Base-by-base conservation (phyloP, 208 protist genomes). In the Tritrichomonas musculus region DNA sequence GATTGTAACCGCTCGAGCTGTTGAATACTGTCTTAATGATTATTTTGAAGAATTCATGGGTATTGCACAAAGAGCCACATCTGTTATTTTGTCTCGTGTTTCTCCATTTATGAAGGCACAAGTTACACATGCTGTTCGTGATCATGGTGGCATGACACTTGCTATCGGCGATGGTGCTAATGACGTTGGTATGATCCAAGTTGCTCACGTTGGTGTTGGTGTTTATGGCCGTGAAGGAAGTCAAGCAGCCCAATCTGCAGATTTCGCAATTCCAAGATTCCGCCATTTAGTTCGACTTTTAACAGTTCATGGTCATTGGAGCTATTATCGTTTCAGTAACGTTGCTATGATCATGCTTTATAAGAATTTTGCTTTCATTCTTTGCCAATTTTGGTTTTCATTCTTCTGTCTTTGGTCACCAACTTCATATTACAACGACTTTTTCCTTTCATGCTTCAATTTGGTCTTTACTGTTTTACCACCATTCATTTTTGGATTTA, bases 91-190 rank as follows among this genome's bases (percentile, higher is more conserved):
- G 1, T 84, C 73, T n/a, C 36, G 73, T 33, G 73, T 84, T 33
- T 84, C 73, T 1, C 73, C 73, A 84, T 47, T 84, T 8, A 84
- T 84, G 73, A 84, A 84, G 22, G 73, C 73, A 53, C 27, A 33
- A 53, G 97, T 99, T 93, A 97, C 99, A 41, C 95, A 96, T 57
- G 97, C 97, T 82, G 95, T 92, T 39, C 95, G 66, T 93, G 88
- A n/a, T 92, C 93, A 49, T 30, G 55, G 65, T 95, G 94, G 92
- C 69, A 94, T 94, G 49, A 97, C 95, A 22, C 94, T 95, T 44
- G 98, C 98, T 3, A 99, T 99, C 92, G 98, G 98, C 36, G 98
- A 99, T 95, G 98, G 98, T 73, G 98, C 98, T 80, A 99, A 99
- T 95, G 98, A 99, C 94, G 98, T 99, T 3, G 95, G 96, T 17